Percentiles rank a stretch among this genome's conserved stretches.
Conservation (phyloP, 140 eudicot genomes). For the Stevia rebaudiana region DNA sequence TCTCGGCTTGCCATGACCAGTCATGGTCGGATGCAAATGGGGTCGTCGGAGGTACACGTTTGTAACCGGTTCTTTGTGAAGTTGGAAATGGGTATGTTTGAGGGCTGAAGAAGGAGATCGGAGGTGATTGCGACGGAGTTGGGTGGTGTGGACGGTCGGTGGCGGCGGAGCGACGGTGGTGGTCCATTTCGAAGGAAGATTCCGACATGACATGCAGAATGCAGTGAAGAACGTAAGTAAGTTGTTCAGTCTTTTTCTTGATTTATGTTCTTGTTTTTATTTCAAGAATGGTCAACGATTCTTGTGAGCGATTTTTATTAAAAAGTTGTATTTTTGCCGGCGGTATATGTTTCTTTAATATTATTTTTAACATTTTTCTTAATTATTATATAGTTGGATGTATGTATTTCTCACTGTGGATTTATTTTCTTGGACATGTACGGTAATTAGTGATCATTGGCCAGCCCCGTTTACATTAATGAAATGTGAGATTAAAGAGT, state of each 20-base stretch:
- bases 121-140: slow-evolving; percentile 28
- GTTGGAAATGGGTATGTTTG: slow-evolving; percentile 23
- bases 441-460: no score
- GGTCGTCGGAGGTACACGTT: slow-evolving; percentile 52
- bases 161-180: slow-evolving; percentile 2
- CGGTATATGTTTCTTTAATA: not conserved
- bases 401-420: no score
- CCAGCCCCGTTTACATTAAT: not conserved
- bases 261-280: slow-evolving; percentile 17
- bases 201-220: slow-evolving; percentile 44
- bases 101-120: slow-evolving; percentile 44
- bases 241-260: slow-evolving; percentile 22
- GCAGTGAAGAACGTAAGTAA: slow-evolving; percentile 11
- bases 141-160: slow-evolving; percentile 27
- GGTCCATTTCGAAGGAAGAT: slow-evolving; percentile 29
- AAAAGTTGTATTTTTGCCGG: slow-evolving; percentile 24
- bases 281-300: slow-evolving; percentile 20
- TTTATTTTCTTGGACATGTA: no score
- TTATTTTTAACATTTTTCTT: no score
- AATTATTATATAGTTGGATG: no score
- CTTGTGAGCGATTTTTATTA: not conserved
- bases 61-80: slow-evolving; percentile 38
- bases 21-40: slow-evolving; percentile 71
- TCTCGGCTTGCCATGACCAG: slow-evolving; percentile 66
- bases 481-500: not conserved